These are phyloP conservation scores for Lactarius tabidus DNA, from an alignment of 768 basidiomycete genomes.

Conservation along the genomic window DNA sequence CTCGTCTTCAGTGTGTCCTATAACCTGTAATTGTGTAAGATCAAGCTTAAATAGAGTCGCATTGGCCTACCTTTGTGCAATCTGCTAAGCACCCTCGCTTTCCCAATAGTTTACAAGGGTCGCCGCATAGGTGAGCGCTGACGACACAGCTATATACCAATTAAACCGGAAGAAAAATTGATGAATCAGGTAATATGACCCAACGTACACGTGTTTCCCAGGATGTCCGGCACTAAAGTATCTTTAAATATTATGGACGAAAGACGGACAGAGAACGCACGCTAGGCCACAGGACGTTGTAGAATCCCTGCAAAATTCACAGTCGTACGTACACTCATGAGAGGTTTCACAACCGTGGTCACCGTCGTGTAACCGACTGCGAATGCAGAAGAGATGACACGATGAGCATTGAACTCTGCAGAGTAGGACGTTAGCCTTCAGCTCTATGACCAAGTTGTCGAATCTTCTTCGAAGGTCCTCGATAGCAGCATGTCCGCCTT, in stretches of 20 bases:
- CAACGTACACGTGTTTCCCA: slow-evolving; percentile 50
- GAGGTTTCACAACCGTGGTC: slow-evolving; percentile 48
- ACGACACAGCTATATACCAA: slow-evolving; percentile 43
- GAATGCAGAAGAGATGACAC: slow-evolving; percentile 51
- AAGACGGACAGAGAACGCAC: slow-evolving; percentile 34
- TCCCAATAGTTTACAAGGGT: slow-evolving; percentile 42
- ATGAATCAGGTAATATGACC: not conserved
- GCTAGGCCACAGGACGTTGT: slow-evolving; percentile 40
- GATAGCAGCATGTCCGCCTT: slow-evolving; percentile 41
- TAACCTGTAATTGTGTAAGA: slow-evolving; percentile 35
- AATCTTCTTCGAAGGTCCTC: slow-evolving; percentile 44
- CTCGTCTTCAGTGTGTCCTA: slow-evolving; percentile 43
- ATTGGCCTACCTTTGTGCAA: slow-evolving; percentile 47
- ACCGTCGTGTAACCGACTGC: slow-evolving; percentile 43
- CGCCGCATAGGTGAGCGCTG: slow-evolving; percentile 50
- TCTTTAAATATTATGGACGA: not conserved
- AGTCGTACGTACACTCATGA: slow-evolving; percentile 44
- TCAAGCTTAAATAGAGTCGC: too few relatives aligned
- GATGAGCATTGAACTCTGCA: slow-evolving; percentile 45
- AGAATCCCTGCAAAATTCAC: slow-evolving; percentile 41
- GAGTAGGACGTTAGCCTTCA: slow-evolving; percentile 44
- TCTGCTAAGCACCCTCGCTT: slow-evolving; percentile 48
- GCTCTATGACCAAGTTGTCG: slow-evolving; percentile 41
- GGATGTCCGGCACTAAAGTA: slow-evolving; percentile 49
- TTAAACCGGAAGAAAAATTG: not conserved